Conservation (phyloP, 2,329 filamentous ascomycete species). For the Epichloe aotearoae region DNA sequence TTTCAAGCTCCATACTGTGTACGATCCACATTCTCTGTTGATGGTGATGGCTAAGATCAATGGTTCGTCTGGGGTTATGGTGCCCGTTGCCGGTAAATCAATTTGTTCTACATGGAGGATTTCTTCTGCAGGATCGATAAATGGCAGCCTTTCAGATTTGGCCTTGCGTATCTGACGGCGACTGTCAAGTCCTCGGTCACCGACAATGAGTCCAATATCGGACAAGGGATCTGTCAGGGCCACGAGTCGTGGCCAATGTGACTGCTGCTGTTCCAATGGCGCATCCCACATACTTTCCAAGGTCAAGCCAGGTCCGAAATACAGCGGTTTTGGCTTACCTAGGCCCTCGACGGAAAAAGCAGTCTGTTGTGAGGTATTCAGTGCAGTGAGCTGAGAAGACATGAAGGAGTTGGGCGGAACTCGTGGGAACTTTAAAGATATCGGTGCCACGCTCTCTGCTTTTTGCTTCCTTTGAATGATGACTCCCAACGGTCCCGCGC, state of each 20-base stretch:
- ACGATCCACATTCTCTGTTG: slow-evolving; percentile 62
- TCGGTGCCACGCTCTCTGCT: slow-evolving; percentile 33
- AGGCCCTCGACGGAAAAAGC: slow-evolving; percentile 44
- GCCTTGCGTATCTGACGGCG: slow-evolving; percentile 17
- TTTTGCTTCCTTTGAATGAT: slow-evolving; percentile 71
- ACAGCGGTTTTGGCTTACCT: slow-evolving; percentile 41
- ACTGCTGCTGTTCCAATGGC: slow-evolving; percentile 37
- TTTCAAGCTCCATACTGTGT: slow-evolving; percentile 73
- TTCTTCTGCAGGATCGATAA: slow-evolving; percentile 67
- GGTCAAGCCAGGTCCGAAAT: slow-evolving; percentile 37
- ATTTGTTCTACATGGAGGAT: slow-evolving; percentile 68
- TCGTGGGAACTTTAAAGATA: slow-evolving; percentile 41
- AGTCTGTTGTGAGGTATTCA: slow-evolving; percentile 36
- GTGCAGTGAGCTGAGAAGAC: slow-evolving; percentile 48
- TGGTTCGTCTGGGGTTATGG: slow-evolving; percentile 27
- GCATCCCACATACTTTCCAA: slow-evolving; percentile 46
- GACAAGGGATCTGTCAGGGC: slow-evolving; percentile 75
- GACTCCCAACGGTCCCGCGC: slow-evolving; percentile 69
- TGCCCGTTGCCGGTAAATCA: slow-evolving; percentile 36
- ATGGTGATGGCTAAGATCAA: slow-evolving; percentile 68
- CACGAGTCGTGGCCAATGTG: slow-evolving; percentile 62
- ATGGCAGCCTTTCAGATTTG: slow-evolving; percentile 29
- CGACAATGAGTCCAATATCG: slow-evolving; percentile 73
- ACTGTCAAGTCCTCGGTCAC: slow-evolving; percentile 32
- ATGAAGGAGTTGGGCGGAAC: slow-evolving; percentile 77